Evolutionary conservation across 73 alveolate species (phyloP), one percentile per base, ranked within the genome.

Genomic region (Stentor coeruleus): DNA sequence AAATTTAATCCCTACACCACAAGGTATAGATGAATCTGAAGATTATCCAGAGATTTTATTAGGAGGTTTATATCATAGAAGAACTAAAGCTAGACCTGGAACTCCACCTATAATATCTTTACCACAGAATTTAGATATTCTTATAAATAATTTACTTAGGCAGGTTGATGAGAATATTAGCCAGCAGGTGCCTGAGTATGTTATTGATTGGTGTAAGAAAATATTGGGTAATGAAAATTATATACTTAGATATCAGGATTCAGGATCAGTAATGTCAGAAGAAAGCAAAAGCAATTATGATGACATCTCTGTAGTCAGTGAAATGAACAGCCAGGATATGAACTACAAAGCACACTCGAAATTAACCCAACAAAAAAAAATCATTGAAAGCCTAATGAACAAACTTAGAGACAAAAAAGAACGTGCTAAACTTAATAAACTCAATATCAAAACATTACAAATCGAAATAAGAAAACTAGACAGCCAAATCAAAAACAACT

Each of bases 51-150:
- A 11, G 66, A 49, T 11, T 6, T 11, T 11, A 49, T 49, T 20
- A 11, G 66, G 66, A 11, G 66, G 20, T 11, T 49, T 20, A 11
- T n/a, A n/a, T n/a, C n/a, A n/a, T n/a, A n/a, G n/a, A n/a, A n/a
- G n/a, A n/a, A n/a, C n/a, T n/a, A n/a, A n/a, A n/a, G n/a, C 66
- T 49, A 20, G 66, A 49, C 66, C 66, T 20, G 66, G 66, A 11
- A 11, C 66, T 20, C 6, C 6, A 49, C 66, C 66, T 49, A 6
- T 20, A 49, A 49, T n/a, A n/a, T n/a, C n/a, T n/a, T n/a, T n/a
- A n/a, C n/a, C n/a, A n/a, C n/a, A n/a, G n/a, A n/a, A n/a, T n/a
- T n/a, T n/a, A n/a, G n/a, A n/a, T n/a, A n/a, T n/a, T n/a, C n/a
- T n/a, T n/a, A n/a, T n/a, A n/a, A n/a, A n/a, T n/a, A 49, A 49